Percentiles rank a stretch among this genome's conserved stretches.
These are phyloP conservation scores for Centaurea solstitialis DNA, from an alignment of 129 eudicot genomes.

Conservation along the genomic window DNA sequence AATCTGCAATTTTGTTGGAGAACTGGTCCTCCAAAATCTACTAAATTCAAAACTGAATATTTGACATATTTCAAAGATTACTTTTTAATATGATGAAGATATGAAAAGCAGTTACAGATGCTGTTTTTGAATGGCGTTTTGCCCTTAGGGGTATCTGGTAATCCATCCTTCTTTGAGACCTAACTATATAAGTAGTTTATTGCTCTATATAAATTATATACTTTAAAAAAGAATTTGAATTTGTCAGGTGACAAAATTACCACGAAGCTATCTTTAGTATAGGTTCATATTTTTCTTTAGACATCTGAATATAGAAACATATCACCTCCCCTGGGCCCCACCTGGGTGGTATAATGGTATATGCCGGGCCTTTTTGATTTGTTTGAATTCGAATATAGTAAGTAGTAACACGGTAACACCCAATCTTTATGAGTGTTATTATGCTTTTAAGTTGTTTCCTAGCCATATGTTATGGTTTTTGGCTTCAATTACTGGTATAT, in stretches of 20 bases:
- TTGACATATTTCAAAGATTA: neutral
- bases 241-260: neutral
- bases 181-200: neutral
- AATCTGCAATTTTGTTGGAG: slow-evolving; percentile 24
- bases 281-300: neutral
- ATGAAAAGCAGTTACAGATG: neutral
- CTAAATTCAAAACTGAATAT: neutral
- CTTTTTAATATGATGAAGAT: neutral
- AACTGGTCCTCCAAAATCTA: slow-evolving; percentile 23
- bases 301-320: neutral
- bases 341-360: neutral
- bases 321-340: neutral
- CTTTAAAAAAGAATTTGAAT: neutral
- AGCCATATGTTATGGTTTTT: neutral
- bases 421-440: neutral
- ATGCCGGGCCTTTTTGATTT: neutral
- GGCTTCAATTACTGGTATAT: neutral
- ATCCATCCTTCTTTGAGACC: neutral
- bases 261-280: neutral
- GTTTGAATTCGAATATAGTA: neutral
- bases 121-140: neutral
- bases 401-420: neutral
- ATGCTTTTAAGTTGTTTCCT: neutral
- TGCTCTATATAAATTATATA: neutral
- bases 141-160: neutral